Evolutionary conservation across 2,329 filamentous ascomycete genomes (phyloP).

Genomic region (Lasiodiplodia sp.): DNA sequence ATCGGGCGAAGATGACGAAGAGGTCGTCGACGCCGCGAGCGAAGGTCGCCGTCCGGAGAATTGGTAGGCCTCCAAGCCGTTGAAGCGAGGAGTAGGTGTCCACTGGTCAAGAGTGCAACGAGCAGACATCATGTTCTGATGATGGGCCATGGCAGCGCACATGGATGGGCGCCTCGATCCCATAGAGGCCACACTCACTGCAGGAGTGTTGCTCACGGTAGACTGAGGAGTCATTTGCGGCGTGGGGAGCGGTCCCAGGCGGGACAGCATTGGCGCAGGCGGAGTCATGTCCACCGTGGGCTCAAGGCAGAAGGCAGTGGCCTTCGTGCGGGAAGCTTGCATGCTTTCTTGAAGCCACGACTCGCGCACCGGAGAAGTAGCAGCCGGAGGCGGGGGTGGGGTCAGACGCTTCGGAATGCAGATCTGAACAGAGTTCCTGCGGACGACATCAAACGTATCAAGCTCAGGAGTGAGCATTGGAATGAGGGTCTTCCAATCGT

Average conservation of each 20-base stretch:
- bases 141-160: slow-evolving; percentile 65
- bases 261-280: slow-evolving; percentile 62
- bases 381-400: slow-evolving; percentile 36
- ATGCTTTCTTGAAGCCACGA: slow-evolving; percentile 48
- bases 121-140: slow-evolving; percentile 61
- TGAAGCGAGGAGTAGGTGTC: slow-evolving; percentile 47
- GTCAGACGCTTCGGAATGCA: slow-evolving; percentile 34
- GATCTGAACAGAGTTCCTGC: slow-evolving; percentile 21
- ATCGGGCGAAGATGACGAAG: slow-evolving; percentile 65
- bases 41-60: slow-evolving; percentile 54
- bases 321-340: slow-evolving; percentile 50
- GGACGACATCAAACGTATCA: slow-evolving; percentile 53
- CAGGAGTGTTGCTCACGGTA: slow-evolving; percentile 63
- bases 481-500: slow-evolving; percentile 59
- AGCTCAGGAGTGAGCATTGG: slow-evolving; percentile 65
- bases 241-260: slow-evolving; percentile 66
- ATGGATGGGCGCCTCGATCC: slow-evolving; percentile 63
- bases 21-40: slow-evolving; percentile 59
- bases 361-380: slow-evolving; percentile 36
- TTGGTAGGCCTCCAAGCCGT: slow-evolving; percentile 55
- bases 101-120: slow-evolving; percentile 63
- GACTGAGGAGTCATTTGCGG: slow-evolving; percentile 67
- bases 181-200: slow-evolving; percentile 62
- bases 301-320: slow-evolving; percentile 58
- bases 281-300: slow-evolving; percentile 58